These are phyloP conservation scores for Trichosporon faecale DNA, from an alignment of 1,284 basidiomycete species.

Conservation along the genomic window DNA sequence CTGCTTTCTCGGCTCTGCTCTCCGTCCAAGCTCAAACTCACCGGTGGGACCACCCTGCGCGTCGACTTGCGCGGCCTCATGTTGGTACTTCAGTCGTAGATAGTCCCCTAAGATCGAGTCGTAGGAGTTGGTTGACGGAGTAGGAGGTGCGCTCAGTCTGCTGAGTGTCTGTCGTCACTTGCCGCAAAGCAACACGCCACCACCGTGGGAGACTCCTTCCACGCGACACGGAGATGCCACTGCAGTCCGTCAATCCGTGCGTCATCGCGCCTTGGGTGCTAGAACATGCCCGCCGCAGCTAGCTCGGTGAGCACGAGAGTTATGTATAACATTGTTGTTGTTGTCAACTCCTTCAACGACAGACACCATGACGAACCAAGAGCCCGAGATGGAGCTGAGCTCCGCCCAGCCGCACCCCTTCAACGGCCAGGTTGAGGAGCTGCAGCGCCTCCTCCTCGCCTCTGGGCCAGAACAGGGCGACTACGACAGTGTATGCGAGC, in stretches of 20 bases:
- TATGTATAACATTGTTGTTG: background rate
- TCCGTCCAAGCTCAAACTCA: conserved; percentile 17
- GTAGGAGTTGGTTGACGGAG: background rate
- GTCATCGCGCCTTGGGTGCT: background rate
- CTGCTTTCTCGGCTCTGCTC: background rate
- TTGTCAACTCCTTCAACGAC: background rate
- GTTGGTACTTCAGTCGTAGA: background rate
- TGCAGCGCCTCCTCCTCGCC: conserved; percentile 15
- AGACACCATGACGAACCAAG: background rate
- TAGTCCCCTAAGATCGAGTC: conserved; percentile 2
- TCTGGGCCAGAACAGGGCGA: background rate
- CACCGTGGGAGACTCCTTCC: background rate
- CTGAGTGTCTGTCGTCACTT: background rate
- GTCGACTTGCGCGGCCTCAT: conserved; percentile 46
- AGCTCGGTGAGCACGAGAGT: background rate
- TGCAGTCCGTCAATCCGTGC: background rate
- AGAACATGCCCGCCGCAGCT: background rate
- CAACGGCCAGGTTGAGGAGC: conserved; percentile 8
- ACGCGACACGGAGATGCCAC: background rate
- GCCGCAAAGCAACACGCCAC: background rate
- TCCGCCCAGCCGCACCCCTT: conserved; percentile 6
- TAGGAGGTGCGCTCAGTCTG: background rate
- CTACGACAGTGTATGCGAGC: background rate
- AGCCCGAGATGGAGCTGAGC: conserved; percentile 10
- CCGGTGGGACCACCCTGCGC: conserved; percentile 39